Conservation (phyloP, 2,329 filamentous ascomycete genomes). For the Chrysoporthe deuterocubensis region DNA sequence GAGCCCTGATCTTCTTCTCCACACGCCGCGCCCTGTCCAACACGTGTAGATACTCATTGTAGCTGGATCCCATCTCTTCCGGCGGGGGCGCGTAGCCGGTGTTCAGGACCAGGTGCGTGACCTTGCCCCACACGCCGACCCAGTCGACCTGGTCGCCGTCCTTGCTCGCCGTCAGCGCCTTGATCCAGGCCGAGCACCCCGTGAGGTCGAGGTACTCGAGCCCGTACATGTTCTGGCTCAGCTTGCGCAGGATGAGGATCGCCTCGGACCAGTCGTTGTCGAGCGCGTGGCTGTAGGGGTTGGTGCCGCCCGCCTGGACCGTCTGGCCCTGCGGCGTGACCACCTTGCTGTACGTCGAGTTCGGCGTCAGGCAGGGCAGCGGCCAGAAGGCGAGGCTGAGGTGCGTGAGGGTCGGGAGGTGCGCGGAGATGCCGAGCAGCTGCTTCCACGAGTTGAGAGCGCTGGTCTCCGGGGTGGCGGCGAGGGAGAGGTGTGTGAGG, state of each 20-base stretch:
- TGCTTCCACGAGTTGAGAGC: constrained; percentile 60
- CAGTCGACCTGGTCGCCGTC: constrained; percentile 54
- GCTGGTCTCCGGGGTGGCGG: constrained; percentile 44
- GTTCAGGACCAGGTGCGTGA: constrained; percentile 49
- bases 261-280: constrained; percentile 65
- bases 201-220: constrained; percentile 66
- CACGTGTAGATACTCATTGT: constrained; percentile 33
- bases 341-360: constrained; percentile 53
- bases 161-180: constrained; percentile 48
- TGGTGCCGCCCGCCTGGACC: constrained; percentile 59
- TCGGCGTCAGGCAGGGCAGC: constrained; percentile 60
- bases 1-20: constrained; percentile 52
- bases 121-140: constrained; percentile 57
- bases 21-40: not conserved
- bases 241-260: constrained; percentile 56
- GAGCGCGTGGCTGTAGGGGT: constrained; percentile 60
- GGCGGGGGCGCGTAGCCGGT: constrained; percentile 46
- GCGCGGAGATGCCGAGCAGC: constrained; percentile 57
- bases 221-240: constrained; percentile 59
- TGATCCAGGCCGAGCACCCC: constrained; percentile 61
- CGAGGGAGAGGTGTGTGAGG: constrained; percentile 64
- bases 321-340: constrained; percentile 47
- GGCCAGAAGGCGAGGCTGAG: constrained; percentile 67
- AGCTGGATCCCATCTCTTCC: constrained; percentile 39
- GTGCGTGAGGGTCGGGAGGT: constrained; percentile 60